Conservation (phyloP, 371 early-diverging fungal species). For the Mortierella sp. region DNA sequence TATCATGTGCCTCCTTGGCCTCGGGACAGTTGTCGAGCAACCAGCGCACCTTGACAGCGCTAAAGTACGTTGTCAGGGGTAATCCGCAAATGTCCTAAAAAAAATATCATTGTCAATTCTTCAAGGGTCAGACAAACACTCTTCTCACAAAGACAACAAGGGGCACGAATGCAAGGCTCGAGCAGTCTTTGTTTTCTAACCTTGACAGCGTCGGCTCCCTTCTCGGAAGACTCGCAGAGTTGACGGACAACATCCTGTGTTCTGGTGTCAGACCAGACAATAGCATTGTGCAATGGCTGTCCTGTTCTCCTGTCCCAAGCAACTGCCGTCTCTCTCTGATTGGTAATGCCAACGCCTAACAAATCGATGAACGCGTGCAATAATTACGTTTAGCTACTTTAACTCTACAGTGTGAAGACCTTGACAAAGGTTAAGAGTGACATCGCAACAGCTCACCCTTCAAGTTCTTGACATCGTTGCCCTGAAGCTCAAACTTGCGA, state of each 20-base stretch:
- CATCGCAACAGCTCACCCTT: slow-evolving; percentile 60
- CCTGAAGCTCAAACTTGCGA: slow-evolving; percentile 75
- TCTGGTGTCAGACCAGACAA: slow-evolving; percentile 96
- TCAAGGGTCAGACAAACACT: not conserved
- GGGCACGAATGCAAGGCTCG: not conserved
- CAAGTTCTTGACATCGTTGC: slow-evolving; percentile 72
- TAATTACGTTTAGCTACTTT: not conserved
- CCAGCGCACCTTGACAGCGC: slow-evolving; percentile 95
- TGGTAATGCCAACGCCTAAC: slow-evolving; percentile 92
- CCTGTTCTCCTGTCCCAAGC: slow-evolving; percentile 93
- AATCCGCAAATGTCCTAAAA: slow-evolving; percentile 81
- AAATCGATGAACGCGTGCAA: not conserved
- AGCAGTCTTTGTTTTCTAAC: slow-evolving; percentile 10
- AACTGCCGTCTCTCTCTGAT: slow-evolving; percentile 95
- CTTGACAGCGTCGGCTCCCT: slow-evolving; percentile 65
- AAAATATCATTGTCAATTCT: not conserved
- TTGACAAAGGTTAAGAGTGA: not conserved
- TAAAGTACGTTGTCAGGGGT: slow-evolving; percentile 96
- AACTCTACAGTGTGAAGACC: not conserved
- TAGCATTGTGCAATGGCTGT: slow-evolving; percentile 87
- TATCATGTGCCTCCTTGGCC: slow-evolving; percentile 77
- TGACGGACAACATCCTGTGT: slow-evolving; percentile 82
- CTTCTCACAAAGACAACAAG: not conserved
- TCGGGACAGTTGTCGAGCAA: slow-evolving; percentile 85
- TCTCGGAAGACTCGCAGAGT: slow-evolving; percentile 69